phyloP scores from a whole-genome alignment of 371 early-diverging fungal genomes.

The Rhizopus stolonifer region DNA sequence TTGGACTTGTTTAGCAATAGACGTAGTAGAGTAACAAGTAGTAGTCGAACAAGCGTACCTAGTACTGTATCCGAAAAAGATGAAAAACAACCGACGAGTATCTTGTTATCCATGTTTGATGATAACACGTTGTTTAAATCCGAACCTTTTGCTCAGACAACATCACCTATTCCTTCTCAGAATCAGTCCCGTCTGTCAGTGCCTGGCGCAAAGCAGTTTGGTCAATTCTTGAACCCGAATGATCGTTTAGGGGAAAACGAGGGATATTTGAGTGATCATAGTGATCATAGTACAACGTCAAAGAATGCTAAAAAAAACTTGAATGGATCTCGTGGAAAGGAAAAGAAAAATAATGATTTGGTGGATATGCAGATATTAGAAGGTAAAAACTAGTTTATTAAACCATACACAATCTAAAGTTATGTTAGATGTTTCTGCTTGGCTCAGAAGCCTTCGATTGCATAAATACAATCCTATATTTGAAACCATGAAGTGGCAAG shows the following conservation, averaged over 20 bases:
- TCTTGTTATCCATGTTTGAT: conserved; percentile 56
- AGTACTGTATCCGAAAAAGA: conserved; percentile 59
- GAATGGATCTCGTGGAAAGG: conserved; percentile 44
- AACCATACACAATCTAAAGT: no score
- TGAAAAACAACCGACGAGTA: conserved; percentile 39
- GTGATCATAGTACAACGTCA: conserved; percentile 51
- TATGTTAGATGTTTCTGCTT: conserved; percentile 81
- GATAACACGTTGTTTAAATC: conserved; percentile 15
- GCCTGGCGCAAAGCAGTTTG: conserved; percentile 17
- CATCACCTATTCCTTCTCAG: conserved; percentile 29
- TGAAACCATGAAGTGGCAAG: conserved; percentile 83
- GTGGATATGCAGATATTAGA: conserved; percentile 73
- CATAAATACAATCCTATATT: conserved; percentile 93
- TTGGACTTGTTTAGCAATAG: no score
- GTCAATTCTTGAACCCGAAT: conserved; percentile 41
- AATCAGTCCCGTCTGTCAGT: no score
- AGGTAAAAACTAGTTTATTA: conserved; percentile 58
- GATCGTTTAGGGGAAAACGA: conserved; percentile 36
- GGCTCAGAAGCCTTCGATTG: conserved; percentile 78
- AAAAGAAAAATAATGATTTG: conserved; percentile 70
- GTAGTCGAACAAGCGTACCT: conserved; percentile 42
- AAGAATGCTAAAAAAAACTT: conserved; percentile 13
- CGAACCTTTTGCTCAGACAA: conserved; percentile 10
- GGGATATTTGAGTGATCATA: conserved; percentile 62
- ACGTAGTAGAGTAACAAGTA: conserved; percentile 29